phyloP scores from a whole-genome alignment of 169 alveolate species.

The Plasmodium gallinaceum region DNA sequence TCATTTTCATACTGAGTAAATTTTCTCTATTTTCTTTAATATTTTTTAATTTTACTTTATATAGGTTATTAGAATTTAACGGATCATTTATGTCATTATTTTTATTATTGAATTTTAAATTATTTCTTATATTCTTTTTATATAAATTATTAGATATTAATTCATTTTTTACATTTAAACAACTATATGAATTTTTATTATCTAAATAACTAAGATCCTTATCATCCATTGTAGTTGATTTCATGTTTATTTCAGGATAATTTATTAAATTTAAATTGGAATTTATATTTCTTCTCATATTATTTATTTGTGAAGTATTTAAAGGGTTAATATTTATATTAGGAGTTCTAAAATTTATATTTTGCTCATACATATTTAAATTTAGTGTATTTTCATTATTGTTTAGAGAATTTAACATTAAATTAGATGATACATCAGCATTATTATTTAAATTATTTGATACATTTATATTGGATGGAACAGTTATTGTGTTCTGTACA shows the following conservation, averaged over 20 bases:
- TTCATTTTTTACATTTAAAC: neutral
- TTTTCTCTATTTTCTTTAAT: neutral
- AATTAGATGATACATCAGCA: neutral
- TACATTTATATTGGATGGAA: neutral
- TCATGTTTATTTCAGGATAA: neutral
- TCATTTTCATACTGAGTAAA: neutral
- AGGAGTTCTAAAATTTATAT: no score
- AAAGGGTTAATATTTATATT: neutral
- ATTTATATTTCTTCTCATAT: neutral
- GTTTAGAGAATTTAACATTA: neutral
- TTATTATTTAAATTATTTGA: neutral
- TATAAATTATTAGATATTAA: conserved; percentile 8
- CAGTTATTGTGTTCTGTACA: neutral
- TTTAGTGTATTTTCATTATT: neutral
- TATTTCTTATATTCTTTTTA: neutral
- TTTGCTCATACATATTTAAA: neutral
- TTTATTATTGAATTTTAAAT: neutral
- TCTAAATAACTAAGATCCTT: neutral
- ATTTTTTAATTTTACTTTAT: neutral
- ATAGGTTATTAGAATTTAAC: neutral
- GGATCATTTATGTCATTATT: neutral
- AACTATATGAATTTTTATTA: neutral
- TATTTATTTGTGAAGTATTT: neutral
- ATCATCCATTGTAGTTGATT: no score
- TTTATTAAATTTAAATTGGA: neutral